A percentile compares a stretch with the other conserved stretches of the same genome.
These are phyloP conservation scores for Solanum pinnatisectum DNA, from an alignment of 257 asterid species.

Conservation along the genomic window DNA sequence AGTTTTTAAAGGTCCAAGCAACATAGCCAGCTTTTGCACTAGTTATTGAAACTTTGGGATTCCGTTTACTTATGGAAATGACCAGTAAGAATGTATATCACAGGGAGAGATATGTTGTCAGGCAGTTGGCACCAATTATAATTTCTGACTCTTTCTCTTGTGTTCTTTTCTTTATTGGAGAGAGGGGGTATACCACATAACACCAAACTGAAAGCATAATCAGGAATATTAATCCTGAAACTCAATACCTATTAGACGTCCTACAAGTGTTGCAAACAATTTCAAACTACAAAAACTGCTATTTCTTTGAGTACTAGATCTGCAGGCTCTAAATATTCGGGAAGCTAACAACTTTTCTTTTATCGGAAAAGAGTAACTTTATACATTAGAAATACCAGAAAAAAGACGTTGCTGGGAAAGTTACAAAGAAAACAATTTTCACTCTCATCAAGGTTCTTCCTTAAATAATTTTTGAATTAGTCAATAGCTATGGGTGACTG, in stretches of 20 bases:
- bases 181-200: background rate
- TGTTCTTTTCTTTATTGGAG: background rate
- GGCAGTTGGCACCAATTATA: background rate
- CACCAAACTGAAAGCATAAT: background rate
- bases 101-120: background rate
- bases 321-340: background rate
- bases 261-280: background rate
- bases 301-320: background rate
- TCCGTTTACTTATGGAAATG: background rate
- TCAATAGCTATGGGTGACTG: too few relatives aligned
- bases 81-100: background rate
- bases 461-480: background rate
- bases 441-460: background rate
- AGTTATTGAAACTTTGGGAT: background rate
- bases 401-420: background rate
- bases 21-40: background rate
- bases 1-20: background rate
- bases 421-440: background rate
- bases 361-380: background rate
- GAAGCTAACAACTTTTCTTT: background rate
- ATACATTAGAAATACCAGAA: background rate
- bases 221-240: background rate
- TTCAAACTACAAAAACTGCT: background rate
- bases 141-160: background rate
- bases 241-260: background rate